Evolutionary conservation across 495 filamentous ascomycete genomes (phyloP), one percentile per base, ranked within the genome.

Genomic region (Aspergillus egyptiacus): DNA sequence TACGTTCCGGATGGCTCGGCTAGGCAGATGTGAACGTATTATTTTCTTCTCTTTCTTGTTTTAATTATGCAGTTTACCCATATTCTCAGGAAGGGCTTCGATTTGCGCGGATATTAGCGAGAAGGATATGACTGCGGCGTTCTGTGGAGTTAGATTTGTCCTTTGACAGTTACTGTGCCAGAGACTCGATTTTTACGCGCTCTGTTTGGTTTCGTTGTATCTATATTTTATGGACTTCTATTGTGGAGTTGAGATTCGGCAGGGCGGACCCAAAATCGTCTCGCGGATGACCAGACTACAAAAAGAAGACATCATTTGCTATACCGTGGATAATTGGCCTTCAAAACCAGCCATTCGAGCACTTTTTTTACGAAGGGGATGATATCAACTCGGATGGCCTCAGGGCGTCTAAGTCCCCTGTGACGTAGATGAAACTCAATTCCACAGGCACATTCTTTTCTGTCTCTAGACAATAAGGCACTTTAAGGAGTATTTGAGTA

Each of bases 1-100:
- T 55, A 57, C 14, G 60, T 44, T 24, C 48, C 52, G n/a, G 63
- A 64, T 23, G 56, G 66, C 7, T 44, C 57, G 15, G 35, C 50
- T 22, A 46, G 53, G 27, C 51, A 49, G 39, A 11, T 46, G 13
- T n/a, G 37, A 42, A 19, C 44, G 19, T 10, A 32, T 27, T 28
- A 49, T 33, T 33, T 41, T 10, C 10, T 45, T 51, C 9, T 46
- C 48, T 38, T 51, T 43, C n/a, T 30, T 46, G 46, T 53, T 32
- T 53, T 53, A 51, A 42, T 39, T 54, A 55, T 53, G 28, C 17
- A 5, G 36, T 57, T 40, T 23, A 54, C 45, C 46, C 24, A 22
- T 43, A 15, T 54, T 51, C 51, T 24, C 33, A n/a, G 40, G 33
- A 43, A 25, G 25, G 27, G 23, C 10, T 44, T 33, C 25, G 13